Evolutionary conservation across 805 yeast species (phyloP).

Genomic region (Cyberlindnera subsufficiens): DNA sequence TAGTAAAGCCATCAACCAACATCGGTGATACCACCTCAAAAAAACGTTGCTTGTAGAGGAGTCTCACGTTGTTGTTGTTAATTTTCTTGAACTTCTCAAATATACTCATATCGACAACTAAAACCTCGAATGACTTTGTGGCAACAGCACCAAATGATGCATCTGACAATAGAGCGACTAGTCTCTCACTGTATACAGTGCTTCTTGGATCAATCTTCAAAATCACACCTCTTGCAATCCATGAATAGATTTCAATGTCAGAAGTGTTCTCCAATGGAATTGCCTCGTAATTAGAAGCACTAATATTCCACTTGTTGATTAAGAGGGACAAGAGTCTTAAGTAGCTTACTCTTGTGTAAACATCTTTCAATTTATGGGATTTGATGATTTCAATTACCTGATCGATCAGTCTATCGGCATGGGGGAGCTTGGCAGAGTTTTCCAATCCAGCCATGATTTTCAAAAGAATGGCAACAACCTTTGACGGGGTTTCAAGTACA

Average conservation of each 20-base stretch:
- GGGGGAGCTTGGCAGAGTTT: constrained; percentile 28
- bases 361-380: constrained; percentile 6
- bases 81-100: constrained; percentile 42
- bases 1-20: constrained; percentile 42
- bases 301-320: constrained; percentile 46
- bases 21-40: constrained; percentile 56
- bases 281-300: background rate
- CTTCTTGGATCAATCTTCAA: constrained; percentile 46
- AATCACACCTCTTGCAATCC: constrained; percentile 70
- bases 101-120: constrained; percentile 62
- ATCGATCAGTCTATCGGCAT: constrained; percentile 11
- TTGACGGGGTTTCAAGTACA: constrained; percentile 24
- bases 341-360: constrained; percentile 40
- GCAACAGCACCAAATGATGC: constrained; percentile 25
- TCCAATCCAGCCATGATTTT: constrained; percentile 51
- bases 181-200: constrained; percentile 26
- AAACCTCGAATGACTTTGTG: constrained; percentile 54
- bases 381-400: constrained; percentile 8
- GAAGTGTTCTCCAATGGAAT: constrained; percentile 12
- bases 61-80: constrained; percentile 52
- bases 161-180: constrained; percentile 31
- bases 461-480: constrained; percentile 32
- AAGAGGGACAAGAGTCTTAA: constrained; percentile 50
- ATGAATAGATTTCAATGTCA: constrained; percentile 50
- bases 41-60: constrained; percentile 75